Base-by-base conservation (phyloP, 495 filamentous ascomycete genomes). In the Echria macrotheca region DNA sequence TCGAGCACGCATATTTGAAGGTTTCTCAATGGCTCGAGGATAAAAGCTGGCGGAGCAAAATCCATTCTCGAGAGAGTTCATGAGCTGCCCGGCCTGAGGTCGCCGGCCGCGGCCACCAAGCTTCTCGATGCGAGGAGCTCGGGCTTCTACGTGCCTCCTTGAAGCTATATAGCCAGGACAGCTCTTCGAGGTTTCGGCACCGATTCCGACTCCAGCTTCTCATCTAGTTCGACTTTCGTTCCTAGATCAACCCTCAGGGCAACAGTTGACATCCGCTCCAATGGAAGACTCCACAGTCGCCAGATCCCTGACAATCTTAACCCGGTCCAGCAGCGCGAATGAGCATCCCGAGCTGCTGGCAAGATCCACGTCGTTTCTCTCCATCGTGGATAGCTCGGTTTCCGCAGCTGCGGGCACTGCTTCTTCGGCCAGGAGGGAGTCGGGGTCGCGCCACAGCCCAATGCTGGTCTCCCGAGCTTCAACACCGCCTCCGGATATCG, bases 401-500 rank as follows among this genome's bases (percentile, higher is more conserved):
- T 3, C 28, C 3, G 44, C 12, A 35, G 31, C 28, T 0, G 11
- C 17, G 2, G 36, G 31, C 21, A 17, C 31, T 2, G 38, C 22
- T 10, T 36, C 44, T 1, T 46, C 44, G 9, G 17, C 14, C 29
- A 46, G 29, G 12, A 36, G 31, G 21, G 12, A 35, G 3, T 0
- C 31, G 18, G 11, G 17, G 18, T 22, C 22, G 4, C 21, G 17
- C 5, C 38, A 24, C 18, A 24, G 38, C 38, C 19, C 38, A 0
- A 17, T 22, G 38, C n/a, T n/a, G n/a, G 14, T 12, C 22, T 46
- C 44, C 10, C 44, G 18, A 8, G 11, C 41, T 6, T 49, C 45
- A 35, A 58, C 58, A 3, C 58, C 58, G 19, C 58, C 58, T 19
- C 48, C 37, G 15, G 58, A 53, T 3, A 46, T 24, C 6, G 24